Conservation (phyloP, 2,329 filamentous ascomycete species). For the Zasmidium angulare region DNA sequence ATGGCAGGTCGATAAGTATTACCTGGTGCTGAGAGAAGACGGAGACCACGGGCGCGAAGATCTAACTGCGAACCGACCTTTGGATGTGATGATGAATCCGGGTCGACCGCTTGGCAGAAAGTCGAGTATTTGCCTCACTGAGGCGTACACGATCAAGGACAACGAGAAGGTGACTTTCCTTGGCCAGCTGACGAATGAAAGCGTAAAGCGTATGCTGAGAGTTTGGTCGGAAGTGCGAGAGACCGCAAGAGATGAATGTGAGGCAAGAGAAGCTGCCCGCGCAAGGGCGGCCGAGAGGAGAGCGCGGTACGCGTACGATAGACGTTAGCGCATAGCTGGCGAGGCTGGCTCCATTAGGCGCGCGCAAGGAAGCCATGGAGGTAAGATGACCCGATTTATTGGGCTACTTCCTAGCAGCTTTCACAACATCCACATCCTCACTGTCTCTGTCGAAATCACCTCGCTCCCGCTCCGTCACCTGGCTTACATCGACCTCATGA, state of each 20-base stretch:
- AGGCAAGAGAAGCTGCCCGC: background rate
- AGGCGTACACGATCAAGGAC: background rate
- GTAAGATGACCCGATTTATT: too few species aligned
- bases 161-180: background rate
- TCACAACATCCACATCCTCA: too few species aligned
- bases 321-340: too few species aligned
- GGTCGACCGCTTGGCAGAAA: background rate
- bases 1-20: background rate
- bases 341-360: too few species aligned
- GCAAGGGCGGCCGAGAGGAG: background rate
- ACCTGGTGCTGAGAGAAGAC: background rate
- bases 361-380: too few species aligned
- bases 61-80: background rate
- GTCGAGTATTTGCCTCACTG: background rate
- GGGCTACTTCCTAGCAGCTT: too few species aligned
- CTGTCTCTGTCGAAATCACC: background rate
- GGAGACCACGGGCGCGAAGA: background rate
- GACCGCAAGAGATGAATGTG: background rate
- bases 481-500: conserved; percentile 10
- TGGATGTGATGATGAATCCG: background rate
- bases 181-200: background rate
- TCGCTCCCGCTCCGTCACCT: conserved; percentile 8
- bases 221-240: background rate
- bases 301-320: too few species aligned
- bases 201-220: background rate